Base-by-base conservation (phyloP, 2,329 filamentous ascomycete species). In the Penicillium sp. region DNA sequence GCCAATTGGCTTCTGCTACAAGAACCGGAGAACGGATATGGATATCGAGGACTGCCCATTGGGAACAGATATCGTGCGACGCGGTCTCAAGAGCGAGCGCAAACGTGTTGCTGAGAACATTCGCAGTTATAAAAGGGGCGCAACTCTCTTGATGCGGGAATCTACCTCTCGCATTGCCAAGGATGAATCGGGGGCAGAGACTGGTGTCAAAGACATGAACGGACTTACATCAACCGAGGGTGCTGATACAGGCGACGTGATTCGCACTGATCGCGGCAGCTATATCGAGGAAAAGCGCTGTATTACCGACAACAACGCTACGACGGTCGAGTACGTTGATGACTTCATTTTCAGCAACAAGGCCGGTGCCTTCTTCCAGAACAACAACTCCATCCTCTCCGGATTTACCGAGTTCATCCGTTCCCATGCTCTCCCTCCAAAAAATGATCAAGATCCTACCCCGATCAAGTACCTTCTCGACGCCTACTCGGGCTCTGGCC, bases 41-140 rank as follows among this genome's bases (percentile, higher is more conserved):
- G 95, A 99, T 74, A 98, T 99, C 66, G 95, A 99, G 76, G 93
- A 98, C 75, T 99, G 95, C 70, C 95, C 95, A 6, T 96, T 99
- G 64, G 95, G 91, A 55, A 99, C 95, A 1, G 88, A 91, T 33
- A 91, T 91, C 40, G 90, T 99, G 17, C 86, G 92, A 28, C 83
- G 86, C 67, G 95, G 94, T 28, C 88, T 97, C 82, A 88, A 85
- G 69, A 84, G 85, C 8, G 94, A 97, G 81, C 84, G 94, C n/a
- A 84, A 85, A 72, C 86, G 91, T 60, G 91, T 98, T 68, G 84
- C 84, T 1, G 80, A 84, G 26, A 89, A 95, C 65, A 87, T 91
- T 59, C 76, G 82, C 17, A 87, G 86, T 30, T 98, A 93, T 81
- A 86, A 85, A 65, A 88, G 87, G 62, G 95, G 95, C 51, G 93